Evolutionary conservation across 2,329 filamentous ascomycete genomes (phyloP), one percentile per base, ranked within the genome.

Genomic region (Trichoderma sp.): DNA sequence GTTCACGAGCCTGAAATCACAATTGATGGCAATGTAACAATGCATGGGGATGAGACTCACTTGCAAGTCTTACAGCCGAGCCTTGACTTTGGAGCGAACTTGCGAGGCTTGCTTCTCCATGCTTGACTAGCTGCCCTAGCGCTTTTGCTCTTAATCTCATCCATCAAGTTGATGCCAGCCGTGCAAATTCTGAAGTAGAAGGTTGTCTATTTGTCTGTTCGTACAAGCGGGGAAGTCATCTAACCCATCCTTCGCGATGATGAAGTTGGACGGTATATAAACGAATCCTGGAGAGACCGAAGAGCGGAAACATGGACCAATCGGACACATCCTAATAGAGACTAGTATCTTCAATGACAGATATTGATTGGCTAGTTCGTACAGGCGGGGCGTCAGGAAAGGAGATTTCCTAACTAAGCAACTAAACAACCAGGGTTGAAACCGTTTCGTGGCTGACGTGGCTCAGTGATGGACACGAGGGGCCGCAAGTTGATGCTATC

Each of bases 41-140:
- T 0, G 9, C 62, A 34, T 34, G 1, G 62, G 53, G n/a, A 8
- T 34, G 8, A 24, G 43, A 53, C 62, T 65, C 62, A 65, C 62
- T 65, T 65, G 62, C 62, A 65, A 26, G 62, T 65, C 26, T 65
- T 65, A 53, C 62, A 65, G 62, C 62, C 62, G 6, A 65, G 62
- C 30, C 62, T 65, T 21, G 62, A 65, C 62, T 65, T 65, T 21
- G 62, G 62, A 65, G 62, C 62, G 12, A 65, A 65, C n/a, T 65
- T 24, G 15, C 62, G 62, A 65, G 62, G 62, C 62, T 53, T 65
- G n/a, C 9, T 65, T 65, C 62, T 65, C 62, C 62, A 65, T 24
- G 62, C 28, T 53, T 65, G 62, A 34, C n/a, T 65, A 12, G n/a
- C 28, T n/a, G 28, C 39, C n/a, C 26, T 65, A n/a, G 43, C 2